phyloP scores from a whole-genome alignment of 805 yeast genomes.

The Pichia kluyveri region DNA sequence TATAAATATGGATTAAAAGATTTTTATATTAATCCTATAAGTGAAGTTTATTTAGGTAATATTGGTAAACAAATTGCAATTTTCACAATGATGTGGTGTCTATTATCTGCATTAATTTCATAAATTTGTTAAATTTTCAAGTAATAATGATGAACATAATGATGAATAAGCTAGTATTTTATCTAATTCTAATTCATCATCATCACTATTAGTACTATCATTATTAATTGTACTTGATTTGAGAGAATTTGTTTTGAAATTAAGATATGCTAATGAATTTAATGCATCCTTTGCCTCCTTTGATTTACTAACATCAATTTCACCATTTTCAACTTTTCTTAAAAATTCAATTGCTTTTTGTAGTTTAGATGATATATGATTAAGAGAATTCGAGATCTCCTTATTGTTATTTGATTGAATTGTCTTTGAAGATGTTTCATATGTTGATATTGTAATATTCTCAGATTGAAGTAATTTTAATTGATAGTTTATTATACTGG shows the following conservation, averaged over 20 bases:
- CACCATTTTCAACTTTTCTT: slow-evolving; percentile 4
- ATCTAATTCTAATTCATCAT: background rate
- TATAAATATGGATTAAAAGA: slow-evolving; percentile 2
- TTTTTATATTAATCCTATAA: slow-evolving; percentile 32
- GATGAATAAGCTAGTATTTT: slow-evolving; percentile 1
- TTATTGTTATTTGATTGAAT: background rate
- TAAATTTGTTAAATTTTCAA: slow-evolving; percentile 2
- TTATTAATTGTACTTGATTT: too few species aligned
- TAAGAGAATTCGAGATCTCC: background rate
- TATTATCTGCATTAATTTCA: slow-evolving; percentile 37
- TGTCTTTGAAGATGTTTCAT: background rate
- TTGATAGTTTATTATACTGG: background rate
- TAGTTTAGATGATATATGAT: slow-evolving; percentile 3
- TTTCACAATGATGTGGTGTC: slow-evolving; percentile 51
- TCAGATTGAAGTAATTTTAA: background rate
- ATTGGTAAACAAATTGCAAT: slow-evolving; percentile 41
- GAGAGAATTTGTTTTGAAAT: background rate
- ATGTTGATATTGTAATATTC: background rate
- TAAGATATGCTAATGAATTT: slow-evolving; percentile 9
- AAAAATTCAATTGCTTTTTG: slow-evolving; percentile 10
- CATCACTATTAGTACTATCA: too few species aligned
- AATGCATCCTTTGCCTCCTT: slow-evolving; percentile 5
- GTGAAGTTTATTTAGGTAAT: slow-evolving; percentile 35
- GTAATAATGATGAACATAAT: slow-evolving; percentile 2
- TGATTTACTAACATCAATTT: background rate